phyloP scores from a whole-genome alignment of 2,329 filamentous ascomycete genomes.

The Akanthomyces uredinophilus region DNA sequence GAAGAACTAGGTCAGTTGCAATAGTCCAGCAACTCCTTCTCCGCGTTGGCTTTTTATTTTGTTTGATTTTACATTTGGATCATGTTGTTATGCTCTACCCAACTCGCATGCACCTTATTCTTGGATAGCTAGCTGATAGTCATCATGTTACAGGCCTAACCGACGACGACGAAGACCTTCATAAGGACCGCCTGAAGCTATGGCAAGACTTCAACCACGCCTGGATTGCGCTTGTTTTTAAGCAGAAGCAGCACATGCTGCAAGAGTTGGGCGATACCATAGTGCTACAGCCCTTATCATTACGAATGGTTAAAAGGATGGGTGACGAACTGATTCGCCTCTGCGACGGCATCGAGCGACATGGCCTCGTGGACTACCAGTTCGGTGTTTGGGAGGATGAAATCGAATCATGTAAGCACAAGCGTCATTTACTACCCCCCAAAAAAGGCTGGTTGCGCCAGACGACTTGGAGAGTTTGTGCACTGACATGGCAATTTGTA shows the following conservation, averaged over 20 bases:
- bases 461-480: neutral
- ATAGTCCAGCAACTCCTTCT: neutral
- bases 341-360: slow-evolving; percentile 80
- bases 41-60: no score
- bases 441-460: neutral
- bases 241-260: slow-evolving; percentile 72
- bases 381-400: slow-evolving; percentile 95
- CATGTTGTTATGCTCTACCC: neutral
- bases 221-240: slow-evolving; percentile 79
- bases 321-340: slow-evolving; percentile 75
- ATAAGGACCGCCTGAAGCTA: slow-evolving; percentile 71
- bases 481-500: neutral
- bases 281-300: slow-evolving; percentile 53
- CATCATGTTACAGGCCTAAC: slow-evolving; percentile 60
- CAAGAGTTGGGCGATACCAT: slow-evolving; percentile 51
- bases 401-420: slow-evolving; percentile 69
- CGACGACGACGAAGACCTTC: slow-evolving; percentile 71
- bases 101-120: neutral
- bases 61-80: no score
- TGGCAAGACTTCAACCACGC: slow-evolving; percentile 95
- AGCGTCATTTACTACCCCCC: neutral
- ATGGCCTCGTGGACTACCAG: slow-evolving; percentile 95
- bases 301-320: slow-evolving; percentile 69
- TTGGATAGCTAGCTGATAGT: neutral
- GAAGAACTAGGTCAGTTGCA: slow-evolving; percentile 47